Base-by-base conservation (phyloP, 2,329 filamentous ascomycete species). In the Diatrype stigma region DNA sequence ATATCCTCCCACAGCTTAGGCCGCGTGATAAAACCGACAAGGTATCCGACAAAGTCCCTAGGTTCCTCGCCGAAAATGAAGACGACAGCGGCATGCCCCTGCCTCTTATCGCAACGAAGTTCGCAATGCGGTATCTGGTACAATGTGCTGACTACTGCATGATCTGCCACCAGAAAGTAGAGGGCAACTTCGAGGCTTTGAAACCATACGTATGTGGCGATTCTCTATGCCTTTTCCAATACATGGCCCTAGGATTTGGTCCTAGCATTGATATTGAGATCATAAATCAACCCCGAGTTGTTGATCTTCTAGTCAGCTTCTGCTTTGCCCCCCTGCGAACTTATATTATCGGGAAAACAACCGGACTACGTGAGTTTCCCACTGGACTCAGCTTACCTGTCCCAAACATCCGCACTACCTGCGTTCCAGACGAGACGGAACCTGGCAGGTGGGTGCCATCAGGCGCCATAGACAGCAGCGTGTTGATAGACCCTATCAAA, bases 211-310 rank as follows among this genome's bases (percentile, higher is more conserved):
- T 96, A 42, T 96, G 92, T 69, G 81, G 81, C 21, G 79, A 81
- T 12, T 74, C 78, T 1, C 75, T 96, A 3, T 96, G 92, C 62
- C 73, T 96, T 3, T 96, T 89, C 62, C 92, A 96, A 63, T 96
- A 94, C 70, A 88, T 96, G 77, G 78, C 81, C 16, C 75, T 95
- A n/a, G 90, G 90, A 0, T 86, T 96, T 61, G 92, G 91, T 0
- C 87, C 89, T 2, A 90, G 84, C 60, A 83, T 96, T 50, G 91
- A 96, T 65, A 84, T 92, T 63, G 90, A 96, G 63, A 87, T 96
- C 21, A 63, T 87, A 23, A 81, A 82, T 12, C 88, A 92, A 63
- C 89, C 90, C 2, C 82, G 85, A 50, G 90, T 96, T 1, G 88
- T 96, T 12, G 92, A 96, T 63, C 75, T 96, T 2, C 77, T 96